Evolutionary conservation across 805 yeast species (phyloP).

Genomic region (Yarrowia bubula): DNA sequence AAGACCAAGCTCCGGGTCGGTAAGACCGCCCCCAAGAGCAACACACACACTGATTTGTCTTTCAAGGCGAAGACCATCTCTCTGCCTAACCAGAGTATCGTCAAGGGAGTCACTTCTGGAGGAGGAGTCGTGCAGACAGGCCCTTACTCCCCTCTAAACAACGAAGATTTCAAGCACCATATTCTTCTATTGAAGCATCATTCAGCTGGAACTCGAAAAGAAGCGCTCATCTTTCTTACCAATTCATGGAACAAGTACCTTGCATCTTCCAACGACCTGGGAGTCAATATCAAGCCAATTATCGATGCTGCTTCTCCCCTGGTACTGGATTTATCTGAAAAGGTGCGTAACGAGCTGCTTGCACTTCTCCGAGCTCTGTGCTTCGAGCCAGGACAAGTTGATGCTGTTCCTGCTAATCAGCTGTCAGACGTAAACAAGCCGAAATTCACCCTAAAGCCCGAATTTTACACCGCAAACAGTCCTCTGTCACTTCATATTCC

Average conservation of each 20-base stretch:
- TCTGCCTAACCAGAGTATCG: slow-evolving; percentile 47
- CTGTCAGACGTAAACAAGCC: slow-evolving; percentile 4
- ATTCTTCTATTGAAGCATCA: slow-evolving; percentile 75
- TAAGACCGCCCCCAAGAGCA: slow-evolving; percentile 66
- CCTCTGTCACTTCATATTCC: slow-evolving; percentile 41
- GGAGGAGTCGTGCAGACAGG: not conserved
- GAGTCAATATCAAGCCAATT: slow-evolving; percentile 55
- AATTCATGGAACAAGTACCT: slow-evolving; percentile 31
- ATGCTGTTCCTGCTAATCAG: slow-evolving; percentile 3
- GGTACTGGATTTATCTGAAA: slow-evolving; percentile 61
- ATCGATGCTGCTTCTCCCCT: slow-evolving; percentile 59
- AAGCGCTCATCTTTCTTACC: slow-evolving; percentile 55
- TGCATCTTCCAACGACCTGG: slow-evolving; percentile 51
- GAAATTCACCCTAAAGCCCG: slow-evolving; percentile 9
- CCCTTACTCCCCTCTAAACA: slow-evolving; percentile 17
- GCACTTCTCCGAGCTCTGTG: slow-evolving; percentile 40
- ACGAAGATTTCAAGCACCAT: slow-evolving; percentile 48
- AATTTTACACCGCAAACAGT: slow-evolving; percentile 12
- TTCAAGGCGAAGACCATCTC: slow-evolving; percentile 66
- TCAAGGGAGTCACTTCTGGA: slow-evolving; percentile 8
- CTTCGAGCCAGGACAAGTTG: slow-evolving; percentile 25
- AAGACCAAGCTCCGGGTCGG: slow-evolving; percentile 87
- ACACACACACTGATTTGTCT: slow-evolving; percentile 80
- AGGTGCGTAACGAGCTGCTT: slow-evolving; percentile 61
- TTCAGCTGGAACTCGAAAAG: slow-evolving; percentile 65